These are phyloP conservation scores for Ustilaginoidea virens DNA, from an alignment of 2,329 filamentous ascomycete genomes.

Conservation along the genomic window DNA sequence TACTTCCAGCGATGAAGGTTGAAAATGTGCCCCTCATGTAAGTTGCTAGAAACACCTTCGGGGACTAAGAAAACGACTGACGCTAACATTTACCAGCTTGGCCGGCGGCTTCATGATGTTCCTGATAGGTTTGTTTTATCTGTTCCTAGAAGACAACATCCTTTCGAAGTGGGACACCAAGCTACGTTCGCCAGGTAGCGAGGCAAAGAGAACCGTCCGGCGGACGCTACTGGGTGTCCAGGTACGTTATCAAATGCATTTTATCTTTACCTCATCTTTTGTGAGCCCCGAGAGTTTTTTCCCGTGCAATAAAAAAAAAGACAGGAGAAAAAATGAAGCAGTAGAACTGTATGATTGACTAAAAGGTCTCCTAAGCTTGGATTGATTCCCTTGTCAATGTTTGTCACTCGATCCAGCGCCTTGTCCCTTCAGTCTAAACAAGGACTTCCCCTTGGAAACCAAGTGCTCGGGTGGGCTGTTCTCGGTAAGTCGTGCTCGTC, in stretches of 20 bases:
- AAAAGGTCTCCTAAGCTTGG: too few relatives aligned
- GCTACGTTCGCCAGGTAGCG: slow-evolving; percentile 8
- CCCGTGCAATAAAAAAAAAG: too few relatives aligned
- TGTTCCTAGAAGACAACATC: slow-evolving; percentile 58
- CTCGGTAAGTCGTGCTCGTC: slow-evolving; percentile 36
- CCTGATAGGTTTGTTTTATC: slow-evolving; percentile 57
- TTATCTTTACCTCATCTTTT: slow-evolving; percentile 4
- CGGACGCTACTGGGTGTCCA: slow-evolving; percentile 51
- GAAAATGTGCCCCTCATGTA: slow-evolving; percentile 67
- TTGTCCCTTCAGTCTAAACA: slow-evolving; percentile 69
- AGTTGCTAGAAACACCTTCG: too few relatives aligned
- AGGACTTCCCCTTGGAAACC: slow-evolving; percentile 76
- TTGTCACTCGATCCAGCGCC: slow-evolving; percentile 79
- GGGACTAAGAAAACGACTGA: neutral
- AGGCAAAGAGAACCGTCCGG: slow-evolving; percentile 28
- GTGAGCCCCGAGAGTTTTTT: too few relatives aligned
- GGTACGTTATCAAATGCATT: slow-evolving; percentile 19
- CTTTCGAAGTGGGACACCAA: slow-evolving; percentile 22
- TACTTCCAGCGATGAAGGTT: slow-evolving; percentile 73
- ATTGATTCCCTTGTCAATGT: slow-evolving; percentile 62
- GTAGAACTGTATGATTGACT: too few relatives aligned
- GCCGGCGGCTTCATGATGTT: slow-evolving; percentile 68
- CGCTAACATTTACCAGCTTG: slow-evolving; percentile 32
- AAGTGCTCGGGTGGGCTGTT: slow-evolving; percentile 71
- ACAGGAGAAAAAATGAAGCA: too few relatives aligned